Percentiles rank a stretch among this genome's conserved stretches.
phyloP scores from a whole-genome alignment of 2,329 filamentous ascomycete species.

The Clonostachys rosea region DNA sequence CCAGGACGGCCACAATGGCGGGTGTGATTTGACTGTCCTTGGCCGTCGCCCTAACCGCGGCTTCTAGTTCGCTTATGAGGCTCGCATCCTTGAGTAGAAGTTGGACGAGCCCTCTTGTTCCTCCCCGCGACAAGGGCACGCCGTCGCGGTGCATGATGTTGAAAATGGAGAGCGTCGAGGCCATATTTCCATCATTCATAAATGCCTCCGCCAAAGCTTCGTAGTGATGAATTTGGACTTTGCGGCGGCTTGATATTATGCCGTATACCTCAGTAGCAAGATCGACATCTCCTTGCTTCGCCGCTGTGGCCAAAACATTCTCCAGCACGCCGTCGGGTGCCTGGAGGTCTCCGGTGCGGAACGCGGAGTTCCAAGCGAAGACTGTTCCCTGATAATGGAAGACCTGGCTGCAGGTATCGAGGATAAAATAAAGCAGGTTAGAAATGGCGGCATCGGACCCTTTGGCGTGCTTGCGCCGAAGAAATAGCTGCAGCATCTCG shows the following conservation, averaged over 20 bases:
- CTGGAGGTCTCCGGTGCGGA: conserved; percentile 35
- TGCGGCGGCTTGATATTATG: conserved; percentile 24
- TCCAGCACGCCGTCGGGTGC: conserved; percentile 57
- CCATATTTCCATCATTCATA: conserved; percentile 51
- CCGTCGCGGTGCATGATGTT: conserved; percentile 62
- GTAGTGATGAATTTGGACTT: conserved; percentile 66
- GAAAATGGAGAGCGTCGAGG: conserved; percentile 63
- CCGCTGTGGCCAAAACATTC: conserved; percentile 68
- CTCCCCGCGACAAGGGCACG: conserved; percentile 49
- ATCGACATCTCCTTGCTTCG: conserved; percentile 60
- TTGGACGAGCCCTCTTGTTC: conserved; percentile 58
- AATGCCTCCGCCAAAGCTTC: conserved; percentile 75
- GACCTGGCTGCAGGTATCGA: conserved; percentile 68
- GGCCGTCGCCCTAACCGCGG: conserved; percentile 49
- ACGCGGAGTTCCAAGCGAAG: conserved; percentile 67
- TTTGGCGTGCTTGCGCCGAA: conserved; percentile 38
- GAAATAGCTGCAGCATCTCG: conserved; percentile 67
- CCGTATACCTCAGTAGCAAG: conserved; percentile 70
- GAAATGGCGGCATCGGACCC: conserved; percentile 30
- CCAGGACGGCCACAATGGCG: conserved; percentile 21
- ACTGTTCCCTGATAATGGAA: conserved; percentile 60
- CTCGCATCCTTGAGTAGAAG: conserved; percentile 43
- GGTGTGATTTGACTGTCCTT: conserved; percentile 27
- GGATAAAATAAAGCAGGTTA: conserved; percentile 63
- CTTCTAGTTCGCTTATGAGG: conserved; percentile 47